These are phyloP conservation scores for Ogataea zsoltii DNA, from an alignment of 805 yeast species.

Conservation along the genomic window DNA sequence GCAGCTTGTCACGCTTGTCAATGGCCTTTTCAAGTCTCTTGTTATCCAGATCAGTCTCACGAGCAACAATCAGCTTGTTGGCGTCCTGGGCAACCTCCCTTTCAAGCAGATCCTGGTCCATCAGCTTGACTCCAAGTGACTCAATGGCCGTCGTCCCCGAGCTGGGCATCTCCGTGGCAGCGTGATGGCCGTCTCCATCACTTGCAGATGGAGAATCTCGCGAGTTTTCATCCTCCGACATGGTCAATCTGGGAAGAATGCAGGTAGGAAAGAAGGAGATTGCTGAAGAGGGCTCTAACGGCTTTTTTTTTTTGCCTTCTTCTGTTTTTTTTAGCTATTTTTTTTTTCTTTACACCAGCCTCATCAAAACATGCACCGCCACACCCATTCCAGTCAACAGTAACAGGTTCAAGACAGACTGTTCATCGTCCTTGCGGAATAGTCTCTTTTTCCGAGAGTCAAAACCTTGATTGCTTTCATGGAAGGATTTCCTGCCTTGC, in stretches of 20 bases:
- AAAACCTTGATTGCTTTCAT: too few relatives aligned
- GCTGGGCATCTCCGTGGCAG: constrained; percentile 6
- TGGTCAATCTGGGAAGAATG: neutral
- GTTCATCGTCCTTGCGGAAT: too few relatives aligned
- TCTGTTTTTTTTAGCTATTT: neutral
- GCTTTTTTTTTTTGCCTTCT: neutral
- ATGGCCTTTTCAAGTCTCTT: constrained; percentile 71
- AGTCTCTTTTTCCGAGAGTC: too few relatives aligned
- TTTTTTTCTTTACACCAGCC: neutral
- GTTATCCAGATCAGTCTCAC: constrained; percentile 71
- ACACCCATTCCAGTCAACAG: neutral
- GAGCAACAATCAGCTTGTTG: constrained; percentile 54
- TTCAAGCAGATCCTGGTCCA: constrained; percentile 84
- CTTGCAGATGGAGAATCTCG: constrained; percentile 1
- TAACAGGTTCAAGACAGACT: too few relatives aligned
- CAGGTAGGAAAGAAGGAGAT: too few relatives aligned
- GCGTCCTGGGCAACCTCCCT: constrained; percentile 70
- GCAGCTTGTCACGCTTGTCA: constrained; percentile 45
- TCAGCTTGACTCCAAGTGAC: constrained; percentile 54
- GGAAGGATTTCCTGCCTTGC: too few relatives aligned
- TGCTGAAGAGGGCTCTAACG: neutral
- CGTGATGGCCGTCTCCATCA: constrained; percentile 7
- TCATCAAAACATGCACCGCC: neutral
- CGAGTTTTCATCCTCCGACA: neutral
- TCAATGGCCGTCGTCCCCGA: too few relatives aligned